Evolutionary conservation across 2,329 filamentous ascomycete species (phyloP), one percentile per base, ranked within the genome.

Genomic region (Endoconidiophora laricicola): DNA sequence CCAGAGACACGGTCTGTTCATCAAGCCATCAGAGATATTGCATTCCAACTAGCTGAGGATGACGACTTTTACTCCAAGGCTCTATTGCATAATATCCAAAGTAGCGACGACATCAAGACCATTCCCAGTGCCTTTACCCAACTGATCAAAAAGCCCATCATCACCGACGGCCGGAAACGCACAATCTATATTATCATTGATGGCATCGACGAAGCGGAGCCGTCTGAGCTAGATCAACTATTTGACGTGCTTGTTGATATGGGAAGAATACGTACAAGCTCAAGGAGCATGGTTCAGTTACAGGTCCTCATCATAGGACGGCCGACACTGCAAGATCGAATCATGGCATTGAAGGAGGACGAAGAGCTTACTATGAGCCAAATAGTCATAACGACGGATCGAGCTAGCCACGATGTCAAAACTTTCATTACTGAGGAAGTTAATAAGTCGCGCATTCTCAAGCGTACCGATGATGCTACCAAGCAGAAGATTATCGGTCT

Each of bases 1-100:
- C 66, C 68, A 1, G 62, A 69, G 36, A 69, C 68, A 0, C 58
- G 67, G 40, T 69, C 66, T 3, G 61, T 70, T 6, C 61, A 66
- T 7, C 66, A 69, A 48, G 68, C 67, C 1, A 59, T 72, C 4
- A 61, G 67, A 0, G 67, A 70, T 36, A 55, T 72, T 9, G 68
- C 69, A 0, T 70, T 67, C 52, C 69, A 72, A 52, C 60, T 72
- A 29, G 67, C 65, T 51, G 63, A 69, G 49, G 64, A 63, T 44
- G 68, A 72, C 46, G 63, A 66, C 0, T 63, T 63, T 24, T 72
- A 70, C 54, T 63, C 61, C 41, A 69, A 67, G 29, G 61, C 66
- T 23, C 58, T 70, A 4, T 58, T 64, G 5, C 60, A 58, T 2
- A 59, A 58, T 2, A 54, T 65, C 0, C 59, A 60, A 22, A 66